phyloP scores from a whole-genome alignment of 495 filamentous ascomycete genomes.

The Jackrogersella multiformis region DNA sequence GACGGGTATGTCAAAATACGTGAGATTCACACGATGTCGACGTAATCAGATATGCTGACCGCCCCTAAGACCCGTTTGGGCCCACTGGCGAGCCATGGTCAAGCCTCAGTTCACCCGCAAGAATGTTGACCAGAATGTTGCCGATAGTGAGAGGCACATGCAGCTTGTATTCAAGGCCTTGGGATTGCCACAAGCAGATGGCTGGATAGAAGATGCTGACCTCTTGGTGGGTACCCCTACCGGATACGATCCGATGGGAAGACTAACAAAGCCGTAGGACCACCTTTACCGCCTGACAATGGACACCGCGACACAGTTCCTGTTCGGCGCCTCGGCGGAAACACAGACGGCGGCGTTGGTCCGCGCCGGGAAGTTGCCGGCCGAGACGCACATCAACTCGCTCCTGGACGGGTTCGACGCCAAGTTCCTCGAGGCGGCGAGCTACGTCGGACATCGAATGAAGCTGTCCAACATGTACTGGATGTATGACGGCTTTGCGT shows the following conservation, averaged over 20 bases:
- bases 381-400: constrained; percentile 35
- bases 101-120: constrained; percentile 17
- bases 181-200: background rate
- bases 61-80: constrained; percentile 5
- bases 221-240: background rate
- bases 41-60: background rate
- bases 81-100: constrained; percentile 16
- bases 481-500: constrained; percentile 10
- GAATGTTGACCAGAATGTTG: constrained; percentile 13
- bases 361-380: constrained; percentile 16
- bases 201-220: constrained; percentile 18
- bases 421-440: constrained; percentile 21
- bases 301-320: constrained; percentile 71
- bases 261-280: background rate
- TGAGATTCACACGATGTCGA: background rate
- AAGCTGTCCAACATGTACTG: constrained; percentile 27
- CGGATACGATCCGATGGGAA: background rate
- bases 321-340: constrained; percentile 62
- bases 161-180: constrained; percentile 12
- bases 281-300: constrained; percentile 57
- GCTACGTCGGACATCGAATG: constrained; percentile 18
- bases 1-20: constrained; percentile 15
- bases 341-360: constrained; percentile 23
- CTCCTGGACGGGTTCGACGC: constrained; percentile 36
- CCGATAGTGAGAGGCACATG: constrained; percentile 20